Conservation (phyloP, 148 eudicot genomes). For the Limonium bicolor region DNA sequence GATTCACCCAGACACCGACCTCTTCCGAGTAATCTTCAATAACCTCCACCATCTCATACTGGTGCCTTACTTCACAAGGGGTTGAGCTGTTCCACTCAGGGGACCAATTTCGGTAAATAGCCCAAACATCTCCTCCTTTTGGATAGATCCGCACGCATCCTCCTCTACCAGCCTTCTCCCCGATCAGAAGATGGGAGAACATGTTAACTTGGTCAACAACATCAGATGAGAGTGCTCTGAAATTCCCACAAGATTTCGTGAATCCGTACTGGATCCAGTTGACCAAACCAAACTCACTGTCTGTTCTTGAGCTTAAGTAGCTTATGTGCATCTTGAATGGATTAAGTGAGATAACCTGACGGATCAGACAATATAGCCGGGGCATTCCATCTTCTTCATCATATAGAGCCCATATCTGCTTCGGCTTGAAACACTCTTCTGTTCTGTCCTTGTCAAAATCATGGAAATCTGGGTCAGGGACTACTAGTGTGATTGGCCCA, state of each 20-base stretch:
- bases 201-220: constrained; percentile 79
- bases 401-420: constrained; percentile 97
- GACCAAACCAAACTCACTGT: constrained; percentile 65
- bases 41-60: constrained; percentile 93
- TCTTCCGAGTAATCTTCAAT: constrained; percentile 78
- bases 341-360: constrained; percentile 55
- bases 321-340: constrained; percentile 80
- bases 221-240: constrained; percentile 62
- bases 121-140: constrained; percentile 83
- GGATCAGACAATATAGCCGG: constrained; percentile 85
- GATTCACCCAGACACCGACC: constrained; percentile 51
- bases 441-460: constrained; percentile 90
- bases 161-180: constrained; percentile 83
- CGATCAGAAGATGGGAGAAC: constrained; percentile 65
- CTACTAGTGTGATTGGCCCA: constrained; percentile 54
- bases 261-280: constrained; percentile 80
- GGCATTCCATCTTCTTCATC: constrained; percentile 99
- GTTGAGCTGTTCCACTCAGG: constrained; percentile 68
- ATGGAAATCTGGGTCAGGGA: constrained; percentile 96
- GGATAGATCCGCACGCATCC: constrained; percentile 85
- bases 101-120: constrained; percentile 87
- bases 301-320: constrained; percentile 79
- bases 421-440: constrained; percentile 86
- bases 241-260: constrained; percentile 89
- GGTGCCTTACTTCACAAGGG: constrained; percentile 68